phyloP scores from a whole-genome alignment of 371 early-diverging fungal species.

The Circinella umbellata region DNA sequence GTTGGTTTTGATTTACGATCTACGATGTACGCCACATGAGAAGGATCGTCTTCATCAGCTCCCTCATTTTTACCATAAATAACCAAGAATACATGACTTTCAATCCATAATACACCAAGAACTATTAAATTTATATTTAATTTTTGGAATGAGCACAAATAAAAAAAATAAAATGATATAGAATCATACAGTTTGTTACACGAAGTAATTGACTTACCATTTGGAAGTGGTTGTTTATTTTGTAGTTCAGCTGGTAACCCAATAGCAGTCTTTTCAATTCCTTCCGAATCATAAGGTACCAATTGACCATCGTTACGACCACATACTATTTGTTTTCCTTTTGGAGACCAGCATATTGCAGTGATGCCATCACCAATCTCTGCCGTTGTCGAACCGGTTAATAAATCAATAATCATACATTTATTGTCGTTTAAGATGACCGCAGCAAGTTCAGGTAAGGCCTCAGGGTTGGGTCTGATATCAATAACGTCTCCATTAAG shows the following conservation, averaged over 20 bases:
- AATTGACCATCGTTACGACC: slow-evolving; percentile 46
- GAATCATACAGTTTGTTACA: no score
- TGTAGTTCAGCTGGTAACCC: slow-evolving; percentile 30
- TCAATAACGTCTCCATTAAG: slow-evolving; percentile 34
- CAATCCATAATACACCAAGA: slow-evolving; percentile 48
- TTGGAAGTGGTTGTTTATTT: slow-evolving; percentile 26
- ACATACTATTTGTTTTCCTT: slow-evolving; percentile 58
- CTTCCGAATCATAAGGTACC: slow-evolving; percentile 39
- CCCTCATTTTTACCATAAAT: neutral
- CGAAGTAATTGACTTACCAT: slow-evolving; percentile 26
- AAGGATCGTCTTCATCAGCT: neutral
- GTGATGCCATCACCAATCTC: slow-evolving; percentile 28
- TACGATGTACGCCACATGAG: slow-evolving; percentile 10
- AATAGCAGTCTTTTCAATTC: slow-evolving; percentile 29
- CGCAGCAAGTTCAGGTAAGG: slow-evolving; percentile 34
- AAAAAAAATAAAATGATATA: no score
- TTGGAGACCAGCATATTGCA: slow-evolving; percentile 60
- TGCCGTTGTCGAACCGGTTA: slow-evolving; percentile 22
- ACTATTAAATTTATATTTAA: slow-evolving; percentile 20
- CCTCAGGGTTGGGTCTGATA: slow-evolving; percentile 50
- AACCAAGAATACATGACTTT: slow-evolving; percentile 36
- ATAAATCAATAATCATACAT: slow-evolving; percentile 31
- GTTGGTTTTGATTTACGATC: slow-evolving; percentile 20
- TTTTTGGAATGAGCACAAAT: no score
- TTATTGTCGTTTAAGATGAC: slow-evolving; percentile 30